Base-by-base conservation (phyloP, 805 yeast species). In the Wickerhamiella kurtzmanii region DNA sequence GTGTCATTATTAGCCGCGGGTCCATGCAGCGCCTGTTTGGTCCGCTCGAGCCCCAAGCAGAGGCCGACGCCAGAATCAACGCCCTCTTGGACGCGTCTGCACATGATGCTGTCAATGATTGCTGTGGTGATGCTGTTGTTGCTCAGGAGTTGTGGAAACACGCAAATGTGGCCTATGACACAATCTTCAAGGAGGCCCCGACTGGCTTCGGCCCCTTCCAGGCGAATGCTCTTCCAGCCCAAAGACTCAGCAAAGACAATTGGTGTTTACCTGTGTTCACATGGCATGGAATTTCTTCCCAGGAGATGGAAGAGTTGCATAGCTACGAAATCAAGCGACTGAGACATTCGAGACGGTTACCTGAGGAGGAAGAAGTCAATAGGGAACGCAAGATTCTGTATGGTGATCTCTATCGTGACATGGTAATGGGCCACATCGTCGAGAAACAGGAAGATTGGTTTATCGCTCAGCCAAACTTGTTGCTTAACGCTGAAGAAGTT, bases 331-430 rank as follows among this genome's bases (percentile, higher is more conserved):
- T 48, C 4, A 41, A 25, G 11, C 6, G 32, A 25, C 11, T 25
- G 32, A 11, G 11, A 25, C 6, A 25, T 6, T 6, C 32, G 9
- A 6, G 32, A 6, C 6, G 11, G 32, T 11, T 25, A 6, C 9
- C 32, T 25, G 32, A 25, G 11, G 32, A 25, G 62, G 1, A 82
- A 69, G 48, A 74, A 65, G 22, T 79, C 87, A 59, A 80, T 82
- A 28, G 22, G 8, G 41, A 38, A 15, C 8, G 22, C 9, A 5
- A 8, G 5, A 18, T 38, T 13, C 22, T 19, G 11, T 54, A 61
- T 40, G 46, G 46, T 17, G 63, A 57, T 47, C 56, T 58, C 38
- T 64, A 63, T 54, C 50, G 50, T 9, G 61, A 61, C 51, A 60
- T 60, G 39, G 44, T 58, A 32, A 45, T 58, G 49, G 66, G 64